Evolutionary conservation across 306 rosid genomes (phyloP).

Genomic region (Datisca glomerata): DNA sequence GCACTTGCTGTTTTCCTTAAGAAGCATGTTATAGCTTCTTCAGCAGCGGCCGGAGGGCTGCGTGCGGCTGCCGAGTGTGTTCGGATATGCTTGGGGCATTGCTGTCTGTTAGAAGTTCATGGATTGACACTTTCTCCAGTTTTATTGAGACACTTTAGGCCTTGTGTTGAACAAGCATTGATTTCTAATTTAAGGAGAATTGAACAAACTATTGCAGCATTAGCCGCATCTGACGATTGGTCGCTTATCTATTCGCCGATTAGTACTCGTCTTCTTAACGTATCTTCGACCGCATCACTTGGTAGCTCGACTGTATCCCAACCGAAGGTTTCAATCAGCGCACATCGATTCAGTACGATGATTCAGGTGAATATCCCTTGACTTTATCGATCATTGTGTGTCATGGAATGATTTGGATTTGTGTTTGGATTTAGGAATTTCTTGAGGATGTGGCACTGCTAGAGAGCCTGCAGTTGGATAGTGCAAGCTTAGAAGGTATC

Average conservation of each 20-base stretch:
- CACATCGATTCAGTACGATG: slow-evolving; percentile 67
- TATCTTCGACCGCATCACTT: slow-evolving; percentile 30
- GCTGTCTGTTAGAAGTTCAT: slow-evolving; percentile 48
- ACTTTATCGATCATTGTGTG: no score
- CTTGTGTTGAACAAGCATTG: slow-evolving; percentile 50
- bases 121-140: slow-evolving; percentile 81
- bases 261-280: slow-evolving; percentile 23
- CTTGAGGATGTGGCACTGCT: slow-evolving; percentile 65
- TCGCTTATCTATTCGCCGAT: slow-evolving; percentile 36
- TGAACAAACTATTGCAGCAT: slow-evolving; percentile 66
- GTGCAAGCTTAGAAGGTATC: slow-evolving; percentile 57
- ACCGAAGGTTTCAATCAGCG: slow-evolving; percentile 77
- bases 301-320: slow-evolving; percentile 20
- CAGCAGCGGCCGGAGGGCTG: slow-evolving; percentile 66
- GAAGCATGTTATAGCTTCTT: slow-evolving; percentile 49
- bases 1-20: slow-evolving; percentile 38
- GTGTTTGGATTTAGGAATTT: slow-evolving; percentile 46
- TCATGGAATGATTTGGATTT: no score
- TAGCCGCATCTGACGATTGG: slow-evolving; percentile 82
- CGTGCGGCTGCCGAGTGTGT: slow-evolving; percentile 72
- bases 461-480: slow-evolving; percentile 61
- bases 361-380: slow-evolving; percentile 45
- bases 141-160: slow-evolving; percentile 47
- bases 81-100: slow-evolving; percentile 58
- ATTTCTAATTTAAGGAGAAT: slow-evolving; percentile 52